phyloP scores from a whole-genome alignment of 768 basidiomycete genomes.

The Tephrocybe sp. region DNA sequence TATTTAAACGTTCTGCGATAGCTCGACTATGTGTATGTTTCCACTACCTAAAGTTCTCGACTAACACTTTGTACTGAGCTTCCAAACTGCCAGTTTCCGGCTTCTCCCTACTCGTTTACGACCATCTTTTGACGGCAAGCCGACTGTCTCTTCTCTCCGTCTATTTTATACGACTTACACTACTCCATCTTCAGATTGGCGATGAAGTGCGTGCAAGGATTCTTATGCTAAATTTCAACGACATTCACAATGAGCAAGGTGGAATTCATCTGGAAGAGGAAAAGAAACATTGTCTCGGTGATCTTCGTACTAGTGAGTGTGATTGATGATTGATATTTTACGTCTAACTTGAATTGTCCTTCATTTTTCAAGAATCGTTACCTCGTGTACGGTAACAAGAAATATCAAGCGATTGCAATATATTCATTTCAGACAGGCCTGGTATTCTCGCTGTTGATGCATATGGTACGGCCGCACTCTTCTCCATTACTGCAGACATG shows the following conservation, averaged over 20 bases:
- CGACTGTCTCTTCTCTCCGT: neutral
- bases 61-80: neutral
- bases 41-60: neutral
- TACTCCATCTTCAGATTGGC: conserved; percentile 2
- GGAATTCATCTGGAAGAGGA: conserved; percentile 13
- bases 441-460: conserved; percentile 2
- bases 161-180: neutral
- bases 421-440: neutral
- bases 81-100: conserved; percentile 5
- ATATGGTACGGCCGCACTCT: conserved; percentile 3
- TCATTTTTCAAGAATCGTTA: conserved; percentile 12
- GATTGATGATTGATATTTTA: neutral
- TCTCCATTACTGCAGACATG: neutral
- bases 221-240: neutral
- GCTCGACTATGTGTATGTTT: conserved; percentile 9
- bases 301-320: conserved; percentile 11
- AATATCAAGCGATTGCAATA: neutral
- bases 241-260: conserved; percentile 1
- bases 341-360: neutral
- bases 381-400: conserved; percentile 1
- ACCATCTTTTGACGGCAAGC: conserved; percentile 12
- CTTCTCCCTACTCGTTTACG: conserved; percentile 12
- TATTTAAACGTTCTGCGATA: neutral
- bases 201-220: conserved; percentile 7
- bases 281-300: conserved; percentile 4